Base-by-base conservation (phyloP, 306 rosid species). In the Quercus agrifolia region DNA sequence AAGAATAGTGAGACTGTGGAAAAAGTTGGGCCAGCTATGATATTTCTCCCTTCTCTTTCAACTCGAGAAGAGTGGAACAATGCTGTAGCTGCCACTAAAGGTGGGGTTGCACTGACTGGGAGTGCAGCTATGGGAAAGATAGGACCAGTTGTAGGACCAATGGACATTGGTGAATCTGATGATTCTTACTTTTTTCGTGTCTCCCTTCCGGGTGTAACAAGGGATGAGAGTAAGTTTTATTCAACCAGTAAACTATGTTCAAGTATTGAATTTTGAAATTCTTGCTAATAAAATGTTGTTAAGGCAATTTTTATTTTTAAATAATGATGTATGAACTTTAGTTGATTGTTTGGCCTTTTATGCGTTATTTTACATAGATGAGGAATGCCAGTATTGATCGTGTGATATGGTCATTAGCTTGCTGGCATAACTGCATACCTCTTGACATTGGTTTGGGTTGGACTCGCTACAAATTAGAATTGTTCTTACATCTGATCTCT, bases 1-100 rank as follows among this genome's bases (percentile, higher is more conserved):
- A 44, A 38, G 70, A 51, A 5, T 21, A 27, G 23, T 12, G 79
- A 58, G 25, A 56, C 38, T 69, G 76, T 56, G 14, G 79, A 78
- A 35, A 74, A 73, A 64, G 69, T 67, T 25, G 75, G 77, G 56
- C 77, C 81, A 18, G 81, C 81, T 64, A 72, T 82, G 77, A 74
- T 85, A 78, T 74, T 78, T 81, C 78, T 85, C 76, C 88, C 88
- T 56, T 78, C 81, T 46, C 78, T 78, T 69, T 85, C 88, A 78
- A 63, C 76, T 55, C 62, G 75, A 61, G 61, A 49, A 27, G 86
- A 82, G 81, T 71, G 78, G 73, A 74, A 79, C 6, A 75, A 66
- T 51, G 80, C 71, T 70, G 85, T 82, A 56, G 73, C 86, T 71
- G 63, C 83, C 71, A 68, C 82, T 1, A 82, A 35, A 77, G 58